A percentile compares a stretch with the other conserved stretches of the same genome.
Evolutionary conservation across 345 rosid species (phyloP).

Genomic region (Salix caprea): DNA sequence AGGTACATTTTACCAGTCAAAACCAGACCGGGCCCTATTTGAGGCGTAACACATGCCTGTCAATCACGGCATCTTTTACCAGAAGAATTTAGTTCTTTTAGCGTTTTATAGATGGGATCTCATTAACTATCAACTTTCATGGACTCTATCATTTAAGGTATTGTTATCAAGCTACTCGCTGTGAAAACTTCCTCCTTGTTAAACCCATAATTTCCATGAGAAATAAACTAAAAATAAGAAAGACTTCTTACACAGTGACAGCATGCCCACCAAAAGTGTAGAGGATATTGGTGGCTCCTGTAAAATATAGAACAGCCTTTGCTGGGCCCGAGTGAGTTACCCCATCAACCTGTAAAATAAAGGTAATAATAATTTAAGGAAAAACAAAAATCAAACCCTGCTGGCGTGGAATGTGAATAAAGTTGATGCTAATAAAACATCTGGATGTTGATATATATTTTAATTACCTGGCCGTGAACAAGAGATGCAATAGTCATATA

Average conservation of each 20-base stretch:
- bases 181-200: not conserved
- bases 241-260: conserved; percentile 65
- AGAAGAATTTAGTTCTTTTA: not conserved
- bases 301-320: conserved; percentile 64
- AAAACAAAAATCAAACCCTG: not conserved
- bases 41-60: not conserved
- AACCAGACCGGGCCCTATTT: not conserved
- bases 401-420: not conserved
- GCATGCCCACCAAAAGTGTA: conserved; percentile 93
- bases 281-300: conserved; percentile 85
- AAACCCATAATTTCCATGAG: not conserved
- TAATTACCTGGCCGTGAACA: conserved; percentile 59
- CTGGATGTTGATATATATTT: not conserved
- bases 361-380: not conserved
- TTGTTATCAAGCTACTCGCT: not conserved
- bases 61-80: not conserved
- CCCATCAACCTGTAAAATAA: conserved; percentile 42
- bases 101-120: not conserved
- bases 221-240: not conserved
- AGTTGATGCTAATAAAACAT: not conserved
- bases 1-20: not conserved
- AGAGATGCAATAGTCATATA: conserved; percentile 60
- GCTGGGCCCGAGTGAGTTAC: conserved; percentile 62
- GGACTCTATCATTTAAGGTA: not conserved
- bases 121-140: not conserved